phyloP scores from a whole-genome alignment of 306 rosid genomes.

The Hippophae gyantsensis region DNA sequence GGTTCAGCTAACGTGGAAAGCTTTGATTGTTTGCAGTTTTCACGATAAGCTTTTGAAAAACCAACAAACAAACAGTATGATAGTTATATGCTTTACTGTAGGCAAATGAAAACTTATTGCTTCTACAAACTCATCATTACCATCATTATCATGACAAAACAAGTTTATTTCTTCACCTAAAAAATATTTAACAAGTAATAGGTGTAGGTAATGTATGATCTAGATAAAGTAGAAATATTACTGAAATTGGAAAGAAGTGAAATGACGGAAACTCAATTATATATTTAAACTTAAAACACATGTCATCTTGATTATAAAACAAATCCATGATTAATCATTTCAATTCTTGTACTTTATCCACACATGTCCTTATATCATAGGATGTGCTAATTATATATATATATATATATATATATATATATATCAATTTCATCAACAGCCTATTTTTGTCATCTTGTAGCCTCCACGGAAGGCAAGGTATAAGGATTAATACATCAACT shows the following conservation, averaged over 20 bases:
- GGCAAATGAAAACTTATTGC: no score
- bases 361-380: slow-evolving; percentile 33
- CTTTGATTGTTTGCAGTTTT: no score
- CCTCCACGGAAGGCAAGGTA: slow-evolving; percentile 38
- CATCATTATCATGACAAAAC: no score
- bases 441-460: slow-evolving; percentile 47
- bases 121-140: no score
- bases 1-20: no score
- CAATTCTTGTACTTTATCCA: slow-evolving; percentile 8
- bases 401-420: slow-evolving; percentile 9
- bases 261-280: not conserved
- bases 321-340: slow-evolving; percentile 21
- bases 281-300: not conserved
- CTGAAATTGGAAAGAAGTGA: no score
- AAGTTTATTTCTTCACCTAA: no score
- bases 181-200: no score
- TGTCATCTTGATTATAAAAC: not conserved
- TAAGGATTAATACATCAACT: slow-evolving; percentile 11
- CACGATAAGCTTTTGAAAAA: no score
- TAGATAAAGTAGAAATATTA: not conserved
- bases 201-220: no score
- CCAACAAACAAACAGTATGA: no score
- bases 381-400: slow-evolving; percentile 16
- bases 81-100: no score
- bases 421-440: slow-evolving; percentile 2